Conservation (phyloP, 2,329 filamentous ascomycete genomes). For the Penicillium sumatraense region DNA sequence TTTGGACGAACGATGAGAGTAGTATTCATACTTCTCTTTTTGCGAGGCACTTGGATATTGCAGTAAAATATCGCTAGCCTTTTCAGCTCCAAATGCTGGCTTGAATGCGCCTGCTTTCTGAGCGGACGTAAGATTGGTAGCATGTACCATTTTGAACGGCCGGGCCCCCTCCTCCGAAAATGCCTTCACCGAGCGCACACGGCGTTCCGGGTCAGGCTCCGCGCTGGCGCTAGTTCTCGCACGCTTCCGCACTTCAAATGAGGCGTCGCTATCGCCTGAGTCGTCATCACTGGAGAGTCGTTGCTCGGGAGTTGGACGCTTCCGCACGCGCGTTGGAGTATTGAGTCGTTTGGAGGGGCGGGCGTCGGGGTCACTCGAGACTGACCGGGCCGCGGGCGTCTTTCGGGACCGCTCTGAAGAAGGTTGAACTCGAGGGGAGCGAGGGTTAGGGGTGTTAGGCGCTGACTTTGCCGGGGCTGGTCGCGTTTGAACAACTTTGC, state of each 20-base stretch:
- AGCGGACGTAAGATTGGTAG: constrained; percentile 52
- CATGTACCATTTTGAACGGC: constrained; percentile 53
- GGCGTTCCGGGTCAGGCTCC: constrained; percentile 50
- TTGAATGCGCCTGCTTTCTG: constrained; percentile 55
- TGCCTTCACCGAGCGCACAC: constrained; percentile 50
- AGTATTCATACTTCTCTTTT: constrained; percentile 63
- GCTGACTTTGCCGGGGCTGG: constrained; percentile 35
- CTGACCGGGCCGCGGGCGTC: constrained; percentile 32
- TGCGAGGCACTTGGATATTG: constrained; percentile 80
- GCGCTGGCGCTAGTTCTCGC: constrained; percentile 44
- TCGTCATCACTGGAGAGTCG: constrained; percentile 48
- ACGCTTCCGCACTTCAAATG: constrained; percentile 50
- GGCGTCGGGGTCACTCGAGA: constrained; percentile 34
- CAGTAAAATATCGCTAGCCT: constrained; percentile 63
- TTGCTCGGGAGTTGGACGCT: constrained; percentile 44
- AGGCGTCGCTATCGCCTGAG: constrained; percentile 46
- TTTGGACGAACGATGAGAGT: neutral
- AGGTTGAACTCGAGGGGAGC: constrained; percentile 23
- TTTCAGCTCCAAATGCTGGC: constrained; percentile 53
- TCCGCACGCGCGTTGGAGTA: constrained; percentile 38
- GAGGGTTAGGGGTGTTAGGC: constrained; percentile 28
- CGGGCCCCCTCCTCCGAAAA: constrained; percentile 47
- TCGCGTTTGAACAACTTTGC: constrained; percentile 46
- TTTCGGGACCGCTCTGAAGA: constrained; percentile 30
- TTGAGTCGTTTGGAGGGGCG: constrained; percentile 36